Evolutionary conservation across 2,329 filamentous ascomycete genomes (phyloP).

Genomic region (Rhexocercosporidium sp.): DNA sequence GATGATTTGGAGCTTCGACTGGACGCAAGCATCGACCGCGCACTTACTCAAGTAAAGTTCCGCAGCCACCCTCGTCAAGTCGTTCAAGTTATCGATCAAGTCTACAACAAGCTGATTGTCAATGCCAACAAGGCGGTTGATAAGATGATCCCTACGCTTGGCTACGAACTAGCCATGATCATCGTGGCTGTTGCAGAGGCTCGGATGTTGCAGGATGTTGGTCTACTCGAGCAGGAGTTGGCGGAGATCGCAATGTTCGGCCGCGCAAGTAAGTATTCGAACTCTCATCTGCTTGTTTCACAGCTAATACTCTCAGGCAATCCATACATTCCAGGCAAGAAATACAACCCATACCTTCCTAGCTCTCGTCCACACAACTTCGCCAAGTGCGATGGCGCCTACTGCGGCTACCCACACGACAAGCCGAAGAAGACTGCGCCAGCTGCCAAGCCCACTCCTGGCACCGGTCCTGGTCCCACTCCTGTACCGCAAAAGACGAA

Average conservation of each 20-base stretch:
- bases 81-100: no score
- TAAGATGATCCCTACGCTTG: no score
- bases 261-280: not conserved
- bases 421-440: not conserved
- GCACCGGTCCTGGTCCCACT: not conserved
- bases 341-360: not conserved
- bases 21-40: no score
- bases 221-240: not conserved
- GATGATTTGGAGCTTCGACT: no score
- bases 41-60: no score
- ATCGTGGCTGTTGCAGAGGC: no score
- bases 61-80: no score
- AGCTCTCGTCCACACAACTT: not conserved
- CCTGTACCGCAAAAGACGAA: not conserved
- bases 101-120: no score
- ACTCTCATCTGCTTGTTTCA: not conserved
- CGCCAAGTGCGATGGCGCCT: not conserved
- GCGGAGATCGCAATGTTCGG: not conserved
- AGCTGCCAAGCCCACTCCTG: not conserved
- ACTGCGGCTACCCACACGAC: no score
- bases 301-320: not conserved
- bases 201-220: not conserved
- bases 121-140: no score
- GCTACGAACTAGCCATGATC: no score
- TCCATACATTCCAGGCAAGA: not conserved